Conservation (phyloP, 2,329 filamentous ascomycete species). For the Dothistroma septosporum region DNA sequence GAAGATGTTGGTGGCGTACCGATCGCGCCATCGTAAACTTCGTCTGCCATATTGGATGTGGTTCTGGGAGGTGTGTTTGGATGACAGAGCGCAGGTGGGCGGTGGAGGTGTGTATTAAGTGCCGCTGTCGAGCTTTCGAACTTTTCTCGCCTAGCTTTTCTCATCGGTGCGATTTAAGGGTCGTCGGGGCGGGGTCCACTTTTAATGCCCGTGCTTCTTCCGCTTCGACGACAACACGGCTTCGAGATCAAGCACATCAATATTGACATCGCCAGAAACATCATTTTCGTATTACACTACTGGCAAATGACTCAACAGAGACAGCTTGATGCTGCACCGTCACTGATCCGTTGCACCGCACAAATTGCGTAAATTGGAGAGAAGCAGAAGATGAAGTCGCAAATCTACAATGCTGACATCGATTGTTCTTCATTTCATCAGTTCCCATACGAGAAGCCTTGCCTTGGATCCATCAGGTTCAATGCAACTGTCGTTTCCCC, state of each 20-base stretch:
- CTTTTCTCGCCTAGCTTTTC: background rate
- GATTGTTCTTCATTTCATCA: too few species aligned
- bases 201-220: background rate
- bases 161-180: background rate
- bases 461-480: too few species aligned
- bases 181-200: background rate
- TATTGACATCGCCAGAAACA: too few species aligned
- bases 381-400: too few species aligned
- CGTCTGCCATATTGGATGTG: constrained; percentile 74
- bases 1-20: constrained; percentile 50
- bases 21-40: constrained; percentile 99
- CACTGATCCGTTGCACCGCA: too few species aligned
- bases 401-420: too few species aligned
- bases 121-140: background rate
- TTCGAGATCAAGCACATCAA: background rate
- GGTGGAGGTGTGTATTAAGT: background rate
- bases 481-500: too few species aligned
- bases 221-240: background rate
- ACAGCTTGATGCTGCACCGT: too few species aligned
- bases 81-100: constrained; percentile 4
- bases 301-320: too few species aligned
- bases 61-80: constrained; percentile 11
- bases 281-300: too few species aligned
- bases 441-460: too few species aligned
- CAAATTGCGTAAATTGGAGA: too few species aligned